A percentile compares a stretch with the other conserved stretches of the same genome.
Evolutionary conservation across 106 monocot species (phyloP).

Genomic region (Posidonia australis): DNA sequence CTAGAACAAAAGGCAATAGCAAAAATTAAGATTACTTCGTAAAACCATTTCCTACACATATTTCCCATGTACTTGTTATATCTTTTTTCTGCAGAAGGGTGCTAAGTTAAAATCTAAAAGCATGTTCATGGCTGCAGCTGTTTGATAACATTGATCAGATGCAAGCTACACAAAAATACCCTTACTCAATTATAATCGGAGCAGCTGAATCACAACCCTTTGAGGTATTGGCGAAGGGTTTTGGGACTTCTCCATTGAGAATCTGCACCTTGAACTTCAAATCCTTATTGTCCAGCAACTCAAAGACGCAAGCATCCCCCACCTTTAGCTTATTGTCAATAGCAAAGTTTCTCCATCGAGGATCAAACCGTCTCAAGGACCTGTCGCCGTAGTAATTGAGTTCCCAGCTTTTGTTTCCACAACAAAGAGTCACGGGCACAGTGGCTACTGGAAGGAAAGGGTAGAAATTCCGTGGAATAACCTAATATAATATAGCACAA

Average conservation of each 20-base stretch:
- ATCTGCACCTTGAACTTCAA: conserved; percentile 34
- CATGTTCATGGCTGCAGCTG: no score
- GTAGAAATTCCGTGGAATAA: conserved; percentile 27
- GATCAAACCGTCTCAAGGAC: conserved; percentile 4
- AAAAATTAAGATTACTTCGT: no score
- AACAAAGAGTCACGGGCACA: conserved; percentile 5
- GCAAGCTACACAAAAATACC: background rate
- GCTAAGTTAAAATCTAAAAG: no score
- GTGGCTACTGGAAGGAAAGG: conserved; percentile 16
- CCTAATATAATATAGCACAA: conserved; percentile 6
- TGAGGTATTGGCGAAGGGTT: background rate
- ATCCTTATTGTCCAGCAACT: conserved; percentile 29
- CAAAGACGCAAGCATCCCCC: conserved; percentile 52
- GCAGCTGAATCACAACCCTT: background rate
- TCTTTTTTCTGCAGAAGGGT: no score
- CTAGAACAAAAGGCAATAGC: no score
- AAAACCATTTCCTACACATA: no score
- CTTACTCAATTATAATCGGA: conserved; percentile 7
- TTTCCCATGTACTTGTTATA: no score
- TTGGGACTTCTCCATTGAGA: conserved; percentile 28
- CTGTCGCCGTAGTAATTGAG: conserved; percentile 25
- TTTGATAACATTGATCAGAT: background rate
- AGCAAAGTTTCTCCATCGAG: conserved; percentile 33
- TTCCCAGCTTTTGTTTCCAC: conserved; percentile 22
- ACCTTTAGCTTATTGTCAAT: conserved; percentile 32